phyloP scores from a whole-genome alignment of 176 grass and related monocot species.

The Thinopyrum elongatum region DNA sequence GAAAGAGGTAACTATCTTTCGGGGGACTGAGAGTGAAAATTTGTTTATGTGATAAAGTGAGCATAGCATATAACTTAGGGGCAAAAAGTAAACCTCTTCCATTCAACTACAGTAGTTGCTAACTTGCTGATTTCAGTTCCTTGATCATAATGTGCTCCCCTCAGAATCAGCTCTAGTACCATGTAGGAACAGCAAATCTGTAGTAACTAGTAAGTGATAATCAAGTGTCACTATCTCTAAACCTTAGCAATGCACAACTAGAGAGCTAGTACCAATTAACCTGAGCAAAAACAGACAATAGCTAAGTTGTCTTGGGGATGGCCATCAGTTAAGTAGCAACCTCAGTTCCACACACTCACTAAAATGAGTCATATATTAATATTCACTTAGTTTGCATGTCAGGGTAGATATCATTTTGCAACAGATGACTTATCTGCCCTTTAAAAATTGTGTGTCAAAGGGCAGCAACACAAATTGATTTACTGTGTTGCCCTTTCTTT shows the following conservation, averaged over 20 bases:
- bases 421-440: background rate
- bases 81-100: background rate
- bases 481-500: background rate
- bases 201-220: constrained; percentile 1
- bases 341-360: background rate
- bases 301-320: background rate
- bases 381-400: background rate
- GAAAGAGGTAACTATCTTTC: background rate
- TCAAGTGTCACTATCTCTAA: background rate
- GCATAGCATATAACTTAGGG: background rate
- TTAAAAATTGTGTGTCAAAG: background rate
- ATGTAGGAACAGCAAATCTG: background rate
- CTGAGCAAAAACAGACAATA: background rate
- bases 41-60: background rate
- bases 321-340: background rate
- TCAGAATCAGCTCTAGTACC: background rate
- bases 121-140: background rate
- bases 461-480: background rate
- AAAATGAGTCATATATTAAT: background rate
- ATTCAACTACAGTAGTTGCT: background rate
- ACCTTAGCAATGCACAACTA: background rate
- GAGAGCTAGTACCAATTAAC: background rate
- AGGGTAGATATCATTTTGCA: background rate
- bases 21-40: background rate
- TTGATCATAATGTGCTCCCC: background rate